Percentiles rank a stretch among this genome's conserved stretches.
Conservation (phyloP, 2,329 filamentous ascomycete species). For the Neurospora crassa region DNA sequence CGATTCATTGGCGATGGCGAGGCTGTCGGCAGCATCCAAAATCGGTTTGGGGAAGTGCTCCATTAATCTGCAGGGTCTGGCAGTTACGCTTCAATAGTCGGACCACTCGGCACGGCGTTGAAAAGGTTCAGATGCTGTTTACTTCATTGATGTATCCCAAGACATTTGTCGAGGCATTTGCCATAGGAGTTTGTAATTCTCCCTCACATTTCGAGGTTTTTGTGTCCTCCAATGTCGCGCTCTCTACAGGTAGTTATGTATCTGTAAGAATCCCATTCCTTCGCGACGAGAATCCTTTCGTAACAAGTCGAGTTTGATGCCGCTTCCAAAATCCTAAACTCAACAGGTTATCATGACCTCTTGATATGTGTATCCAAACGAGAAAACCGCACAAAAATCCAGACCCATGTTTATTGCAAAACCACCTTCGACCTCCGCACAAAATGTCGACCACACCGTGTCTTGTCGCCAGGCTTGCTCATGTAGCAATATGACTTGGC, state of each 20-base stretch:
- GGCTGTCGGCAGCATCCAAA: background rate
- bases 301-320: background rate
- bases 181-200: background rate
- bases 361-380: background rate
- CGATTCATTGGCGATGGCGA: background rate
- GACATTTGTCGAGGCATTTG: background rate
- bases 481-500: constrained; percentile 46
- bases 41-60: background rate
- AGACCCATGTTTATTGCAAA: constrained; percentile 6
- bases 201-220: background rate
- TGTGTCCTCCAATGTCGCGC: background rate
- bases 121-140: background rate
- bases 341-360: background rate
- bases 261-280: background rate
- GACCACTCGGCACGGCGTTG: background rate
- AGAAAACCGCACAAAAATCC: background rate
- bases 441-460: constrained; percentile 48
- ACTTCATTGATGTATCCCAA: background rate
- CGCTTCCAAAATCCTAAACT: background rate
- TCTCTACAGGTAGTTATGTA: background rate
- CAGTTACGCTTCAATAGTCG: background rate
- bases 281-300: background rate
- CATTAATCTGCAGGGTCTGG: background rate
- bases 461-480: constrained; percentile 49
- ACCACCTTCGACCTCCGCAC: constrained; percentile 21